Conservation (phyloP, 805 yeast species). For the Zygoascus biomembranicola region DNA sequence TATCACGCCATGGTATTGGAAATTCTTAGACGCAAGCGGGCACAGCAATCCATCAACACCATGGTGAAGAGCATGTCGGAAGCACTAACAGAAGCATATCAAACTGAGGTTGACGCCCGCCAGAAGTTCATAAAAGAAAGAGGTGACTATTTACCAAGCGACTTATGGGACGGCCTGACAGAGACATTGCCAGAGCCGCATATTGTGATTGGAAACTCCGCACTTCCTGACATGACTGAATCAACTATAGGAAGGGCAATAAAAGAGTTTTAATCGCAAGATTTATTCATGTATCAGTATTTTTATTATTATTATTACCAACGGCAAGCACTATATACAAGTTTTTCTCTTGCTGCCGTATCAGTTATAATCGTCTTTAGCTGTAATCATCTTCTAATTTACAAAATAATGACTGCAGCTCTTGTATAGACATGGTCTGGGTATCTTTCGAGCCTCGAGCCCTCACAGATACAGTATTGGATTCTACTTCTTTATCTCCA, state of each 20-base stretch:
- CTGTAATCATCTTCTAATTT: slow-evolving; percentile 42
- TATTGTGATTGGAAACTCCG: slow-evolving; percentile 12
- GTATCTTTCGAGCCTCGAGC: slow-evolving; percentile 41
- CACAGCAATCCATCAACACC: slow-evolving; percentile 34
- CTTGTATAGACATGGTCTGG: slow-evolving; percentile 38
- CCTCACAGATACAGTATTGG: slow-evolving; percentile 56
- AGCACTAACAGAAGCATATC: slow-evolving; percentile 32
- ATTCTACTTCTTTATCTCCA: slow-evolving; percentile 74
- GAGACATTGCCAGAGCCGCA: slow-evolving; percentile 26
- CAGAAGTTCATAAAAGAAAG: slow-evolving; percentile 37
- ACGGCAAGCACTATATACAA: neutral
- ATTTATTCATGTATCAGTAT: neutral
- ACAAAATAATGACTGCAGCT: slow-evolving; percentile 46
- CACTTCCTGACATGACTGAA: slow-evolving; percentile 16
- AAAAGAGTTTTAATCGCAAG: slow-evolving; percentile 2
- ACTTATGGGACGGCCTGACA: slow-evolving; percentile 41
- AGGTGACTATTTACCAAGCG: slow-evolving; percentile 51
- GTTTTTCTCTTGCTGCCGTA: neutral
- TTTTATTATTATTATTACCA: neutral
- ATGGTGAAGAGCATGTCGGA: slow-evolving; percentile 36
- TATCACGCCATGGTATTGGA: slow-evolving; percentile 48
- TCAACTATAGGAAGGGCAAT: slow-evolving; percentile 11
- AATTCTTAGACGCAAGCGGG: slow-evolving; percentile 39
- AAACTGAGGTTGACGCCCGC: slow-evolving; percentile 39
- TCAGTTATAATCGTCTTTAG: slow-evolving; percentile 15